Evolutionary conservation across 805 yeast genomes (phyloP).

Genomic region (Candida nonsorbophila): DNA sequence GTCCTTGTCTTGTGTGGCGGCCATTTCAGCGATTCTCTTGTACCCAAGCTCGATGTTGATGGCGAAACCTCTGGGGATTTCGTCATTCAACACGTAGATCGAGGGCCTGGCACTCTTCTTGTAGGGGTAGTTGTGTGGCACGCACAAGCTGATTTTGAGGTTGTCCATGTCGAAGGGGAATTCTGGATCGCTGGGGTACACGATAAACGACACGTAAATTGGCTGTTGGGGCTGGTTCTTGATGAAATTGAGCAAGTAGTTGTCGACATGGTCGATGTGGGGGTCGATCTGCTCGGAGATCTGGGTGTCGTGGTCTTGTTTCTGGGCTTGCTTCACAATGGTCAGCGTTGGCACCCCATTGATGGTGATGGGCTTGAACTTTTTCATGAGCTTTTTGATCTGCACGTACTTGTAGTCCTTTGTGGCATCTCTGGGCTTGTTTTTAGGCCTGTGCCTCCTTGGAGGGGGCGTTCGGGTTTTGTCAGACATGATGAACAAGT

Average conservation of each 20-base stretch:
- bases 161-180: slow-evolving; percentile 59
- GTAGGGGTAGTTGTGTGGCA: slow-evolving; percentile 54
- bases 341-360: slow-evolving; percentile 21
- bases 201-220: slow-evolving; percentile 37
- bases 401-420: slow-evolving; percentile 22
- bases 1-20: slow-evolving; percentile 12
- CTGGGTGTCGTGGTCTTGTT: slow-evolving; percentile 3
- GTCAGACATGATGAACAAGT: no score
- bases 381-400: slow-evolving; percentile 25
- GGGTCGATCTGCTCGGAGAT: slow-evolving; percentile 6
- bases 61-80: slow-evolving; percentile 65
- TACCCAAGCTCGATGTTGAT: slow-evolving; percentile 66
- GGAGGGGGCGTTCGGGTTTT: no score
- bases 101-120: slow-evolving; percentile 37
- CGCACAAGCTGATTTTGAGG: slow-evolving; percentile 47
- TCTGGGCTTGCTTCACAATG: slow-evolving; percentile 6
- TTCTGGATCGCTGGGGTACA: slow-evolving; percentile 65
- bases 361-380: slow-evolving; percentile 29
- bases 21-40: slow-evolving; percentile 32
- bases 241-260: slow-evolving; percentile 12
- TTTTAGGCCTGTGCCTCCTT: slow-evolving; percentile 1
- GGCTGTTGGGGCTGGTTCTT: slow-evolving; percentile 15
- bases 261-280: slow-evolving; percentile 9
- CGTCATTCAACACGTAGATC: slow-evolving; percentile 55
- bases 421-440: slow-evolving; percentile 7